Percentiles rank a stretch among this genome's conserved stretches.
phyloP scores from a whole-genome alignment of 306 rosid genomes.

The Purshia tridentata region DNA sequence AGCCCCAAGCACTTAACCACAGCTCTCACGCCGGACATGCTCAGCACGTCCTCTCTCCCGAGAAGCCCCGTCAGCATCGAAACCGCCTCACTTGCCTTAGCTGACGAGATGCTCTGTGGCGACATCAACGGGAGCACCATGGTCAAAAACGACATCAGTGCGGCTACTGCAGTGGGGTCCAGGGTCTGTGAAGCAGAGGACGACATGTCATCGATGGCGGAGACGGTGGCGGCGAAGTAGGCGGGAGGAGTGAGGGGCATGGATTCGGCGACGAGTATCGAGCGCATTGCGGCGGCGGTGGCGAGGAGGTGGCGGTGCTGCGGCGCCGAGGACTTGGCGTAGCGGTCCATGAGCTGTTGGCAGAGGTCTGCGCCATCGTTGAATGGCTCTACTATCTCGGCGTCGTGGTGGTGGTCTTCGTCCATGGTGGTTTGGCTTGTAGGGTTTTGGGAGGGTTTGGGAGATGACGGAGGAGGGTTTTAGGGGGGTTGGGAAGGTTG shows the following conservation, averaged over 20 bases:
- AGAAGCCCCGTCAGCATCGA: conserved; percentile 41
- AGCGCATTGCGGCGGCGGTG: conserved; percentile 74
- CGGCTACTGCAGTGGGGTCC: conserved; percentile 58
- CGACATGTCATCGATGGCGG: conserved; percentile 45
- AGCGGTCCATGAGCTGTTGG: conserved; percentile 88
- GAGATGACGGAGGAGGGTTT: not conserved
- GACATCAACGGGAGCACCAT: conserved; percentile 59
- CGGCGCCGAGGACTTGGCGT: conserved; percentile 72
- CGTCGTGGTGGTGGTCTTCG: conserved; percentile 29
- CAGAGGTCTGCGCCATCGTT: conserved; percentile 61
- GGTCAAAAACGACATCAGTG: conserved; percentile 66
- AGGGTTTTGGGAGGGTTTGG: not conserved
- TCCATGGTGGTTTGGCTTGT: conserved; percentile 40
- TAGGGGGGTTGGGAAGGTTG: not conserved
- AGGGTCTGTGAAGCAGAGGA: conserved; percentile 25
- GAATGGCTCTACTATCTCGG: conserved; percentile 24
- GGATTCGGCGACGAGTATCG: conserved; percentile 61
- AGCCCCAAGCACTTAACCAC: conserved; percentile 72
- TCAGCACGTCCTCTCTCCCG: conserved; percentile 49
- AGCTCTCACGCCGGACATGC: conserved; percentile 59
- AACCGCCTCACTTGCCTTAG: conserved; percentile 53
- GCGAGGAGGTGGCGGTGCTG: conserved; percentile 92
- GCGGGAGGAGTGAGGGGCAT: conserved; percentile 71
- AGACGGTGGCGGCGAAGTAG: conserved; percentile 68
- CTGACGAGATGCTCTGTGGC: conserved; percentile 28